These are phyloP conservation scores for Scheffersomyces segobiensis DNA, from an alignment of 1,139 yeast genomes.

Conservation along the genomic window DNA sequence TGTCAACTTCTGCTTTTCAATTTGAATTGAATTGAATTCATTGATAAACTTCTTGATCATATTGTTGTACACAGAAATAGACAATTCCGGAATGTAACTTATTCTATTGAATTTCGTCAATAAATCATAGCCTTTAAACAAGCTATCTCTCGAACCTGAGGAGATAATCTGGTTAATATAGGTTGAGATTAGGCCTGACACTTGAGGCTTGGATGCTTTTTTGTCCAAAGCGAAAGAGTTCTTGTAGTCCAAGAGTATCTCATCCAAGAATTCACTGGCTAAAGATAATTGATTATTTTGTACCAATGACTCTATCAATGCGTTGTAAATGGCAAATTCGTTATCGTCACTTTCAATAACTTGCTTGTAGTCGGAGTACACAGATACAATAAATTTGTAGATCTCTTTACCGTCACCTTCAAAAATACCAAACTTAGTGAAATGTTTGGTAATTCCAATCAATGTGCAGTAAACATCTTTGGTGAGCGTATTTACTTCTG, in stretches of 20 bases:
- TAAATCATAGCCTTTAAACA: constrained; percentile 27
- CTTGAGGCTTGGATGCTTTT: constrained; percentile 21
- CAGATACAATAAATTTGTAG: constrained; percentile 28
- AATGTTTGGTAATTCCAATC: constrained; percentile 25
- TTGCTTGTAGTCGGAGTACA: constrained; percentile 25
- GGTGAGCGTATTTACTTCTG: constrained; percentile 1
- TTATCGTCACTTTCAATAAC: constrained; percentile 3
- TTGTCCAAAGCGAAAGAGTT: constrained; percentile 12
- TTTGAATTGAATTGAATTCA: constrained; percentile 14
- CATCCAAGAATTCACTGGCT: constrained; percentile 59
- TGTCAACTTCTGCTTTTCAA: background rate
- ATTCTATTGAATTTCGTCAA: constrained; percentile 31
- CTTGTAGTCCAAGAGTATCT: constrained; percentile 34
- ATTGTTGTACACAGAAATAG: constrained; percentile 31
- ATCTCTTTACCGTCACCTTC: constrained; percentile 13
- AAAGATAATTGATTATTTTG: constrained; percentile 46
- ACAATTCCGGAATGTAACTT: constrained; percentile 40
- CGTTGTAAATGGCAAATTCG: constrained; percentile 51
- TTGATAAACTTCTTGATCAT: constrained; percentile 28
- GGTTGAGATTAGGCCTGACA: constrained; percentile 33
- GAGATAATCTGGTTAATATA: constrained; percentile 30
- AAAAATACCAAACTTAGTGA: constrained; percentile 18
- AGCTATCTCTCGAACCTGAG: constrained; percentile 13
- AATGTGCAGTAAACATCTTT: constrained; percentile 10
- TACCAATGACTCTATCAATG: constrained; percentile 52